Evolutionary conservation across 78 protist species (phyloP), one percentile per base, ranked within the genome.

Genomic region (Polysphondylium violaceum): DNA sequence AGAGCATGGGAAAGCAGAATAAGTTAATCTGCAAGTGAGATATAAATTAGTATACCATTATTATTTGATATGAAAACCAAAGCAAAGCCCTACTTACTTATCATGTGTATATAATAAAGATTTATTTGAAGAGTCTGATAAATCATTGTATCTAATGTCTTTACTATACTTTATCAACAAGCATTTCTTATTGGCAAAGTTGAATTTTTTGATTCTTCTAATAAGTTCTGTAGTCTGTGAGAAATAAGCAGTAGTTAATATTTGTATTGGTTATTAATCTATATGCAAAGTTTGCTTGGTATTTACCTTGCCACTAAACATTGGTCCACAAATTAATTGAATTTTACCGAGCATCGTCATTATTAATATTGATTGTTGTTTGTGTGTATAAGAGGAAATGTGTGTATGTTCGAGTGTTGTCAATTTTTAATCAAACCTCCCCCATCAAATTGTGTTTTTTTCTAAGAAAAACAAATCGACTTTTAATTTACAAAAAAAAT

Each of bases 311-410:
- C 98, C 97, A n/a, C 91, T 43, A 43, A 97, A 96, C 98, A 97
- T 97, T 55, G 98, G 98, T 2, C 98, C 98, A 41, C 94, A 40
- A 35, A 97, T 96, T 25, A 97, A 68, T 65, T 96, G 94, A 47
- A 97, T 95, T 27, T 17, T 79, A n/a, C 98, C 98, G n/a, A n/a
- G n/a, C n/a, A n/a, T n/a, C n/a, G n/a, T n/a, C n/a, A n/a, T n/a
- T n/a, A n/a, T n/a, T n/a, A n/a, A n/a, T n/a, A n/a, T n/a, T n/a
- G n/a, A n/a, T n/a, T n/a, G n/a, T n/a, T n/a, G n/a, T n/a, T n/a
- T n/a, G n/a, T n/a, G n/a, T n/a, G n/a, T n/a, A n/a, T n/a, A n/a
- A n/a, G n/a, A n/a, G n/a, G n/a, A n/a, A n/a, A n/a, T n/a, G n/a
- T n/a, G n/a, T n/a, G n/a, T n/a, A n/a, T n/a, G n/a, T n/a, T n/a